These are phyloP conservation scores for Rhytidiadelphus loreus DNA, from an alignment of 225 moss, liverwort and hornwort genomes.

Conservation along the genomic window DNA sequence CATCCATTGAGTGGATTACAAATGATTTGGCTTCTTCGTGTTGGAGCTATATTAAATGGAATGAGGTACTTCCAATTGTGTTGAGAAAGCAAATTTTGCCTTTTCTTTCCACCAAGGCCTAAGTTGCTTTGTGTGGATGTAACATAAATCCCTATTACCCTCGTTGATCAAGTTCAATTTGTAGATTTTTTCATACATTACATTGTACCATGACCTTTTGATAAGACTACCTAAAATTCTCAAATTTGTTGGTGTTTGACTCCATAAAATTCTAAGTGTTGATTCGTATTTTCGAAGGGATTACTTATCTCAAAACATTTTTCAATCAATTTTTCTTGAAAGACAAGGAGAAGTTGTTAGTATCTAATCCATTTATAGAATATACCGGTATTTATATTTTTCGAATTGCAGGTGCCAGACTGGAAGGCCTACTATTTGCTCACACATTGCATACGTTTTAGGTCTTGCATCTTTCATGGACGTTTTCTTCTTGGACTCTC, in stretches of 20 bases:
- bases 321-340: neutral
- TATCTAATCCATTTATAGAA: neutral
- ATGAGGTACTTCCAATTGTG: neutral
- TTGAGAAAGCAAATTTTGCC: neutral
- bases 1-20: no score
- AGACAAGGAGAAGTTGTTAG: neutral
- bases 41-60: no score
- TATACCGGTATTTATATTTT: neutral
- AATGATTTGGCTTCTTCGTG: neutral
- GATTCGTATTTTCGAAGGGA: no score
- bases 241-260: neutral
- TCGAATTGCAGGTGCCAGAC: rapidly evolving
- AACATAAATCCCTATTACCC: neutral
- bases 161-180: neutral
- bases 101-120: rapidly evolving
- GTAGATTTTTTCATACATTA: neutral
- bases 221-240: neutral
- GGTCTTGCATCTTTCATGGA: neutral
- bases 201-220: neutral
- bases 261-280: neutral
- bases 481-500: neutral
- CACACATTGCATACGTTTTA: neutral
- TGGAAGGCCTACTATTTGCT: neutral
- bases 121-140: neutral
- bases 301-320: no score